Evolutionary conservation across 2,329 filamentous ascomycete species (phyloP).

Genomic region (Lachnellula suecica): DNA sequence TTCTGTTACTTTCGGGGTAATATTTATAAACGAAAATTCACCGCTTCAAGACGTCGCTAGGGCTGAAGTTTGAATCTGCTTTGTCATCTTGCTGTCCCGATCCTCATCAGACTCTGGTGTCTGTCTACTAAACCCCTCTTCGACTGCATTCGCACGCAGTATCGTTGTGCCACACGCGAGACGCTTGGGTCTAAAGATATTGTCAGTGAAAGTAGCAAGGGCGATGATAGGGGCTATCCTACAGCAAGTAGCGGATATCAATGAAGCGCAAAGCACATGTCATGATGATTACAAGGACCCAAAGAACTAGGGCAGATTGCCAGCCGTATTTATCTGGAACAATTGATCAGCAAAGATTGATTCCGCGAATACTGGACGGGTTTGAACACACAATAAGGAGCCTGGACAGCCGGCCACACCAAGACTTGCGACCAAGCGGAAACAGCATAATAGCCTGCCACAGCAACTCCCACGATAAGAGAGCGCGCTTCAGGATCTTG

Average conservation of each 20-base stretch:
- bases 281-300: constrained; percentile 45
- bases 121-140: background rate
- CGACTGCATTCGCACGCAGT: background rate
- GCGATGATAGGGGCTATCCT: constrained; percentile 1
- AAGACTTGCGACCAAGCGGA: constrained; percentile 51
- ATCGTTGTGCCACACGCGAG: background rate
- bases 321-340: constrained; percentile 43
- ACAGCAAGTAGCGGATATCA: constrained; percentile 41
- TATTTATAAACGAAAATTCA: too few relatives aligned
- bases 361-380: background rate
- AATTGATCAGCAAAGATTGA: constrained; percentile 1
- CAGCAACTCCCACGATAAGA: constrained; percentile 47
- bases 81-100: background rate
- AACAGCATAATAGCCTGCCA: constrained; percentile 50
- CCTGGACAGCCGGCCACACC: constrained; percentile 50
- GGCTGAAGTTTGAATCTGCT: background rate
- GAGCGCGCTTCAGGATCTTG: constrained; percentile 50
- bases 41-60: background rate
- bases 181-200: background rate
- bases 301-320: constrained; percentile 45
- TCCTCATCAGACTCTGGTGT: background rate
- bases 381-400: constrained; percentile 43
- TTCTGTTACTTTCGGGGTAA: too few relatives aligned
- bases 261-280: constrained; percentile 42
- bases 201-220: background rate